Conservation (phyloP, 163 green algal species). For the Volvox carteri region DNA sequence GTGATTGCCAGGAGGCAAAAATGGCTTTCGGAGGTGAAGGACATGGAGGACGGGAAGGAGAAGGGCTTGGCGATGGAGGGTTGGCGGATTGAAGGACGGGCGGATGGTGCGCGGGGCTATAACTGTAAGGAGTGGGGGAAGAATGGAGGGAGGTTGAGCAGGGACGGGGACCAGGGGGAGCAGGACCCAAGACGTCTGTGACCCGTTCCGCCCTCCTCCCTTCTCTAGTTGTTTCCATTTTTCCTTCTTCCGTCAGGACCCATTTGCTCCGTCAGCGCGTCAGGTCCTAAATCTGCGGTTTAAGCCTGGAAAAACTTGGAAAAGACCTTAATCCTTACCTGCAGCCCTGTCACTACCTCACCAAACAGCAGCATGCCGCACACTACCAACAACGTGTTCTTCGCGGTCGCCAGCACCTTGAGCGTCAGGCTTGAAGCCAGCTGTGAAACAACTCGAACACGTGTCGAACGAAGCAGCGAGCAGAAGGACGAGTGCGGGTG, state of each 20-base stretch:
- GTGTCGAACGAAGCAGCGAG: too few relatives aligned
- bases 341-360: constrained; percentile 79
- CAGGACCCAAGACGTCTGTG: not conserved
- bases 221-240: not conserved
- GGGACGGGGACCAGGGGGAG: not conserved
- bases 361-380: constrained; percentile 85
- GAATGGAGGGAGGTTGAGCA: not conserved
- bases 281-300: not conserved
- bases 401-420: constrained; percentile 88
- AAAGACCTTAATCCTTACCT: constrained; percentile 32
- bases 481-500: too few relatives aligned
- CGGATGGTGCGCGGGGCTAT: not conserved
- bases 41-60: not conserved
- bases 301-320: not conserved
- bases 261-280: not conserved
- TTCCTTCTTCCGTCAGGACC: not conserved
- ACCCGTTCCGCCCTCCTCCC: not conserved
- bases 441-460: constrained; percentile 49
- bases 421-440: constrained; percentile 42
- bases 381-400: constrained; percentile 91
- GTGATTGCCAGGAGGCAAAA: too few relatives aligned
- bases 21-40: not conserved
- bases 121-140: not conserved
- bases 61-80: too few relatives aligned
- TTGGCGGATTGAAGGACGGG: not conserved